Percentiles rank a stretch among this genome's conserved stretches.
Evolutionary conservation across 1,139 yeast genomes (phyloP).

Genomic region (Yamadazyma aaseri): DNA sequence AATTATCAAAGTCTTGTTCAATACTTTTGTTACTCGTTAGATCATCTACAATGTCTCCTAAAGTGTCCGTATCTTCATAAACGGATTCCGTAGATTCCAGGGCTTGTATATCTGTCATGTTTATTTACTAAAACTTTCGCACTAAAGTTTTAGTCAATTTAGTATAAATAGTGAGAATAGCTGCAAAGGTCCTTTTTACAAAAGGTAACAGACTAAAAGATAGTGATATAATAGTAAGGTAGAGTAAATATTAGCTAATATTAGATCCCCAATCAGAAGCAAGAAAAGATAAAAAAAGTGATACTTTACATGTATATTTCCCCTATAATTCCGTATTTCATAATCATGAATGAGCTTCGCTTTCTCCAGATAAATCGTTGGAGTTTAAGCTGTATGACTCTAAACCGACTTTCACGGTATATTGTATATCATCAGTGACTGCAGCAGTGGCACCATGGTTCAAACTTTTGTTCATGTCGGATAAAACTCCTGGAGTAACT

Average conservation of each 20-base stretch:
- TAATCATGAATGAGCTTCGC: not conserved
- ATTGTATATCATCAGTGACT: not conserved
- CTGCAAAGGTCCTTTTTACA: not conserved
- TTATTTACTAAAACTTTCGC: not conserved
- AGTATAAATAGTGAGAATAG: no score
- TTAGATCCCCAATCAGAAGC: no score
- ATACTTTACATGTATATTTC: no score
- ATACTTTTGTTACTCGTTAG: no score
- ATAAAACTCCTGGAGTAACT: not conserved
- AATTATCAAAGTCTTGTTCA: not conserved
- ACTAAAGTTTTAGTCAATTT: no score
- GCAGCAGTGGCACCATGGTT: not conserved
- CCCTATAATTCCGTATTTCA: no score
- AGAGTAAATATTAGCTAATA: no score
- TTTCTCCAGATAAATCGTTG: constrained; percentile 6
- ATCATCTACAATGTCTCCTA: not conserved
- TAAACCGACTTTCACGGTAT: constrained; percentile 5
- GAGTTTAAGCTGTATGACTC: constrained; percentile 4
- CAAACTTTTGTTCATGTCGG: not conserved
- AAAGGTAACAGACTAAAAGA: not conserved
- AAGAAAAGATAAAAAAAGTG: no score
- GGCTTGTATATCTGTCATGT: not conserved
- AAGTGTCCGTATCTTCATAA: constrained; percentile 2
- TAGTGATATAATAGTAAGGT: no score
- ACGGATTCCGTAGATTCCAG: constrained; percentile 1